Base-by-base conservation (phyloP, 768 basidiomycete species). In the Psilocybe subaeruginosa region DNA sequence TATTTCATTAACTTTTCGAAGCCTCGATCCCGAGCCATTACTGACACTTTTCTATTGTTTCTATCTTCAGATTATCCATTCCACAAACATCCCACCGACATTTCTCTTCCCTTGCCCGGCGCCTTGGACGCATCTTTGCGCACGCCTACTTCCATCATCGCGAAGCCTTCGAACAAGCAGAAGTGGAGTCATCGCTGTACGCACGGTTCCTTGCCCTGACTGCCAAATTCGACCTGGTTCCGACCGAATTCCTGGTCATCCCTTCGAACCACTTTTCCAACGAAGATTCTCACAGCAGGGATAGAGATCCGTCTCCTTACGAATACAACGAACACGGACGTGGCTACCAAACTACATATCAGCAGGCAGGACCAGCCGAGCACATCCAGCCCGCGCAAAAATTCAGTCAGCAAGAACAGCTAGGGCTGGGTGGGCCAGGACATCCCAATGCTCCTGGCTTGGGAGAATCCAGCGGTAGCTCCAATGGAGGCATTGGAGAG, bases 111-210 rank as follows among this genome's bases (percentile, higher is more conserved):
- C 88, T 97, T 23, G 93, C 93, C 17, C 87, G 97, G 0, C 88
- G 97, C 12, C 86, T 99, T 1, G 95, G 95, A 1, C 88, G 97
- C 39, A 95, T 98, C 64, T 98, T 99, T 70, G 93, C 93, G 0
- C 97, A 99, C 74, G 95, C 95, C 1, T 98, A 95, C 79, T 96
- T 90, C 77, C 93, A 95, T 72, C 95, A 97, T 74, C 89, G 93
- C 64, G 95, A 95, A 71, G 86, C 87, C 0, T 97, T 97, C 72
- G 90, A 93, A 66, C 91, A 93, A 71, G 90, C 90, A 31, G 94
- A 96, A 76, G 92, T 88, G 5, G 95, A 97, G 74, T 93, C 91
- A 6, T 91, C 91, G 0, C 80, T 97, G 2, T 96, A 97, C 70
- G 89, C 90, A 37, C 90, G 95, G 67, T 97, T 97, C 79, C 83